Base-by-base conservation (phyloP, 768 basidiomycete species). In the Gymnopilus dilepis region DNA sequence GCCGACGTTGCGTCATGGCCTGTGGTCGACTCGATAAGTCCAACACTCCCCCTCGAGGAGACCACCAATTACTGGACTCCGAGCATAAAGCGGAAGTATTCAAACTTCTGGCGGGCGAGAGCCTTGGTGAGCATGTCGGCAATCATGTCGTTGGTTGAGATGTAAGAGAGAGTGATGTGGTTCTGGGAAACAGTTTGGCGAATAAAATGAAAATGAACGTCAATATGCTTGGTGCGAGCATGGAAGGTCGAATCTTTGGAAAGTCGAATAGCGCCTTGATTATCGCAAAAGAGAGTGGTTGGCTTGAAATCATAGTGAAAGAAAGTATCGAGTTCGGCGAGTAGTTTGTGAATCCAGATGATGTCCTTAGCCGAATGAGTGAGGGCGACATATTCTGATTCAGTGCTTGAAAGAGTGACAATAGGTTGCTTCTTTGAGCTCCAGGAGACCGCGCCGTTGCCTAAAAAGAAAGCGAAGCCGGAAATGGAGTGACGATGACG, bases 91-190 rank as follows among this genome's bases (percentile, higher is more conserved):
- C 65, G 65, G 2, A 73, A 63, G 0, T 42, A 28, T 3, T 38
- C 21, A 53, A 74, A 73, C 37, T 56, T 42, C 9, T 51, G 58
- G 26, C 41, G 28, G 1, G 62, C 38, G 2, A 80, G 73, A 0
- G 73, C 61, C 60, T 84, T 84, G 0, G 79, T 83, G 52, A 82
- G 73, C 28, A 76, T 62, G 54, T 84, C 74, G 6, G 79, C 76
- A 0, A 71, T 22, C 58, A 78, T 81, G 22, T 75, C 67, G 6
- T 62, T 50, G 0, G 78, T 77, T 28, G 64, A 58, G 21, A 79
- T 65, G 61, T 79, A 75, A 9, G 37, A 26, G 3, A 81, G 26
- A 0, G 15, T n/a, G 21, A 82, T 38, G 0, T 71, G 59, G 2
- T 67, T 55, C 8, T 64, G 47, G 4, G 71, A 65, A 3, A 82